Evolutionary conservation across 2,329 filamentous ascomycete species (phyloP), one percentile per base, ranked within the genome.

Genomic region (Apiospora saccharicola): DNA sequence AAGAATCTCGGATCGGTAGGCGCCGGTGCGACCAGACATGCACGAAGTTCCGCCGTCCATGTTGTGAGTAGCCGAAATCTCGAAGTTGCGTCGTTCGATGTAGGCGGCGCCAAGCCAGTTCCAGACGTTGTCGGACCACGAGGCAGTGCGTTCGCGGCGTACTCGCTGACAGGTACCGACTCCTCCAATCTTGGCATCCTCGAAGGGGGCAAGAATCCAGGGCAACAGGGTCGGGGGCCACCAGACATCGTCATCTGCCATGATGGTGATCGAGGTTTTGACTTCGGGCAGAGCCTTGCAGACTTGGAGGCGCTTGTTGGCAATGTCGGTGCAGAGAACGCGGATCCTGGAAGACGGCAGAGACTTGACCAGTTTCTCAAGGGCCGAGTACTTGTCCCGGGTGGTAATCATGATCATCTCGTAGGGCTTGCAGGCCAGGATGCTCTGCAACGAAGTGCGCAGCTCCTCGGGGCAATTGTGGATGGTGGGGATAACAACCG

Each of bases 1-100:
- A 37, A 98, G 86, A 75, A 98, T 98, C 79, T 93, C 90, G 13
- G 94, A 94, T 68, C 94, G 92, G 84, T 98, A 98, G 64, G 95
- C 95, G 70, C 96, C 95, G 22, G 95, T 98, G 61, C 96, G 92
- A 72, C 96, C 96, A 67, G 96, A 98, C 86, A 98, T 94, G 85
- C 96, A 98, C 14, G 96, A 97, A n/a, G 97, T 93, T 53, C 96
- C 96, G 73, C 96, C 96, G 80, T 98, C 96, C 70, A 98, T 93
- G 84, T 96, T 94, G 81, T 97, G 96, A 71, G 95, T 98, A 44
- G 96, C 95, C 68, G 95, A 97, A 80, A 97, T 98, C 83, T 98
- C 96, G 81, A 98, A 98, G 83, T 98, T 98, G 74, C 96, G 92
- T 72, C 96, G 91, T 82, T 98, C 94, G 74, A 98, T 92, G 82